Conservation (phyloP, 108 stramenopile species). For the Pseudonitzschia multiseries region DNA sequence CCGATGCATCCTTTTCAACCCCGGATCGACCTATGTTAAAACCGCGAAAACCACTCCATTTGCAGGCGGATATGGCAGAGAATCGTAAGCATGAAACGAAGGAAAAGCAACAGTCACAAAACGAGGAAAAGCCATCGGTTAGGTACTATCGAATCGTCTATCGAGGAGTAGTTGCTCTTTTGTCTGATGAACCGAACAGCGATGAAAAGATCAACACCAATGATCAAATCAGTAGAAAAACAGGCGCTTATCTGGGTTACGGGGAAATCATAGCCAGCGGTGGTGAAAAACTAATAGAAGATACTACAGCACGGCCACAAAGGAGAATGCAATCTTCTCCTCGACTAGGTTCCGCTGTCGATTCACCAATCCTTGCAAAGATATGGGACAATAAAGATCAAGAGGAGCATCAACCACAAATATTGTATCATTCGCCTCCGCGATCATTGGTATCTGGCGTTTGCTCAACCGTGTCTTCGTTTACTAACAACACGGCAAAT, state of each 20-base stretch:
- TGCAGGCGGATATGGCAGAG: slow-evolving; percentile 4
- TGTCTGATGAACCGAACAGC: slow-evolving; percentile 28
- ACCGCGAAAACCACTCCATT: background rate
- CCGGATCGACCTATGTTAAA: background rate
- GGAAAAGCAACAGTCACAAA: background rate
- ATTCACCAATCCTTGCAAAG: slow-evolving; percentile 9
- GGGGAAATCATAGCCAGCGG: slow-evolving; percentile 65
- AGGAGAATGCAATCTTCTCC: slow-evolving; percentile 5
- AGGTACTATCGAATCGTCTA: slow-evolving; percentile 70
- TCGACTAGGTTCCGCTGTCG: slow-evolving; percentile 19
- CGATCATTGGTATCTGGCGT: slow-evolving; percentile 11
- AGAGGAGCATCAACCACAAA: background rate
- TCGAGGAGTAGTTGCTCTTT: slow-evolving; percentile 63
- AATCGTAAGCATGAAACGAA: background rate
- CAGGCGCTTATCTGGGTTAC: slow-evolving; percentile 65
- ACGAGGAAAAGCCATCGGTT: slow-evolving; percentile 3
- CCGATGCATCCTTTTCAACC: slow-evolving; percentile 13
- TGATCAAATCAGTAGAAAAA: slow-evolving; percentile 10
- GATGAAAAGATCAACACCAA: slow-evolving; percentile 16
- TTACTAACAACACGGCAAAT: background rate
- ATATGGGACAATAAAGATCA: slow-evolving; percentile 8
- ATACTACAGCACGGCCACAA: slow-evolving; percentile 7
- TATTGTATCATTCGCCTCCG: slow-evolving; percentile 1
- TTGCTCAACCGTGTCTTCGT: background rate
- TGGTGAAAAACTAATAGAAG: slow-evolving; percentile 15